A percentile compares a stretch with the other conserved stretches of the same genome.
Evolutionary conservation across 225 moss, liverwort and hornwort species (phyloP).

Genomic region (Lunularia cruciata): DNA sequence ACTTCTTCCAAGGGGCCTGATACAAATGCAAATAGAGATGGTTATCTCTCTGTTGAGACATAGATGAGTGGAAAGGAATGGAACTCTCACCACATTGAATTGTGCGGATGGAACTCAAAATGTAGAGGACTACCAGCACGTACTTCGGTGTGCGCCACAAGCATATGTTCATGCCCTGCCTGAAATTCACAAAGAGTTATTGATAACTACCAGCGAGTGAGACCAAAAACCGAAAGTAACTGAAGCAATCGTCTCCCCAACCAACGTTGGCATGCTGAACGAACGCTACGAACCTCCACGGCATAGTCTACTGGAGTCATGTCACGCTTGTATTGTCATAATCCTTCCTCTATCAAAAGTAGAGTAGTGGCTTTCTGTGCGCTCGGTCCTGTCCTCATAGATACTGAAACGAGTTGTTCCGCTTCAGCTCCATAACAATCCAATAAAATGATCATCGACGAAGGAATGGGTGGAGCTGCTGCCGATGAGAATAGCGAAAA

Average conservation of each 20-base stretch:
- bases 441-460: neutral
- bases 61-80: neutral
- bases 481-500: neutral
- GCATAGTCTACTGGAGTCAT: slow-evolving; percentile 48
- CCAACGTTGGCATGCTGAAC: neutral
- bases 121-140: slow-evolving; percentile 87
- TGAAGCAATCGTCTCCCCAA: neutral
- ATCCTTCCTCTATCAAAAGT: neutral
- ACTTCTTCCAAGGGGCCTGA: too few species aligned
- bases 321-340: slow-evolving; percentile 34
- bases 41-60: too few species aligned
- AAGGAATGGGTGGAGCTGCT: neutral
- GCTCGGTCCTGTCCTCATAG: slow-evolving; percentile 18
- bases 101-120: slow-evolving; percentile 56
- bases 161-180: slow-evolving; percentile 99
- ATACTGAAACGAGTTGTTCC: neutral
- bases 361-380: neutral
- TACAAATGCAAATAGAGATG: too few species aligned
- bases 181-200: slow-evolving; percentile 28
- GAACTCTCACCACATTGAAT: slow-evolving; percentile 67
- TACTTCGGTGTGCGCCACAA: slow-evolving; percentile 90
- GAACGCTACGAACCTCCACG: slow-evolving; percentile 31
- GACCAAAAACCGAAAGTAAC: neutral
- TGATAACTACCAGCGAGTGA: neutral
- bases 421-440: slow-evolving; percentile 6